Conservation (phyloP, 371 early-diverging fungal species). For the Apophysomyces trapeziformis region DNA sequence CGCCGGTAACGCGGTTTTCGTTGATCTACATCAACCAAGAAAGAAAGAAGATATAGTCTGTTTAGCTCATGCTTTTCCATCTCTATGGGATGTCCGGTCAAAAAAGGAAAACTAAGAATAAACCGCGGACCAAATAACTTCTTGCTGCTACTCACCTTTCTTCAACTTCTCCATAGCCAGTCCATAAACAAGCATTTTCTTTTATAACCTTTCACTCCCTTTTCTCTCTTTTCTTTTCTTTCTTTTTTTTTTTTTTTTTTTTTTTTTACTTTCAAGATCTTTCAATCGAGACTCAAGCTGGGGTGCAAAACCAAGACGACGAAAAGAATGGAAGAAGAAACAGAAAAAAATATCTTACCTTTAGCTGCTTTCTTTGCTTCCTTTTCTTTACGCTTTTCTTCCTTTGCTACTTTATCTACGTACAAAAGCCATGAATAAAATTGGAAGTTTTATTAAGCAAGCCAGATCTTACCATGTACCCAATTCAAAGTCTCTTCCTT, state of each 20-base stretch:
- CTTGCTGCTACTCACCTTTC: too few relatives aligned
- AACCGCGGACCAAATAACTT: too few relatives aligned
- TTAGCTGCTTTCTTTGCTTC: constrained; percentile 43
- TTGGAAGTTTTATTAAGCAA: neutral
- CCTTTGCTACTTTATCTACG: constrained; percentile 45
- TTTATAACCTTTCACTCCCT: too few relatives aligned
- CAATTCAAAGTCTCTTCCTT: constrained; percentile 58
- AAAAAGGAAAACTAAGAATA: neutral
- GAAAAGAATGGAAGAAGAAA: neutral
- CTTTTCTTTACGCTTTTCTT: constrained; percentile 50
- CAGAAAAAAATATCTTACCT: constrained; percentile 26
- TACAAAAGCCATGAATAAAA: neutral
- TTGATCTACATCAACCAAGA: constrained; percentile 13
- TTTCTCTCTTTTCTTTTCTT: neutral
- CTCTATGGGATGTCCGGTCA: neutral
- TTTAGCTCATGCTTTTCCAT: neutral
- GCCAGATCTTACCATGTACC: constrained; percentile 56
- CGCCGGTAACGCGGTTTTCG: constrained; percentile 28
- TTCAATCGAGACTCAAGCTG: neutral
- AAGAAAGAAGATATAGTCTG: neutral
- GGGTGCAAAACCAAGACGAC: neutral
- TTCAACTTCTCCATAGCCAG: too few relatives aligned
- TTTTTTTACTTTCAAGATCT: too few relatives aligned
- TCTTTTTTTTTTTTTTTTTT: neutral
- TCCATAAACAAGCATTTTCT: too few relatives aligned